Evolutionary conservation across 495 filamentous ascomycete genomes (phyloP).

Genomic region (Tuber borchii): DNA sequence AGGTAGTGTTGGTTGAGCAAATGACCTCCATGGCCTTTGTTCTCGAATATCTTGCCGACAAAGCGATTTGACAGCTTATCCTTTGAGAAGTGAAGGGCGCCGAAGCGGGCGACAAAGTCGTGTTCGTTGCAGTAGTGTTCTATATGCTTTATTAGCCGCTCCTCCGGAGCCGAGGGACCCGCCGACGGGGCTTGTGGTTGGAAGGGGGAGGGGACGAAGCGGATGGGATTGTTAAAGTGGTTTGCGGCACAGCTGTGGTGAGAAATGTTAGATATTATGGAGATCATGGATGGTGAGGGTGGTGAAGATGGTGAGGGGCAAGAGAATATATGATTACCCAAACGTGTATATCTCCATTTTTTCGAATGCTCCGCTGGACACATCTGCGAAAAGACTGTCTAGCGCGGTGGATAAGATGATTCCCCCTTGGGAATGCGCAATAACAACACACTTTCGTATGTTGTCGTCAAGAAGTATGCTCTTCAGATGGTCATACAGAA

Average conservation of each 20-base stretch:
- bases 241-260: slow-evolving; percentile 59
- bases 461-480: slow-evolving; percentile 52
- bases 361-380: slow-evolving; percentile 58
- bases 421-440: slow-evolving; percentile 76
- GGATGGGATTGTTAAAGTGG: slow-evolving; percentile 77
- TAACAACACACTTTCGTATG: slow-evolving; percentile 65
- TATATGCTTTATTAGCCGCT: slow-evolving; percentile 58
- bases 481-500: slow-evolving; percentile 52
- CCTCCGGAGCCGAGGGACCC: slow-evolving; percentile 35
- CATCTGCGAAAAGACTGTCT: slow-evolving; percentile 72
- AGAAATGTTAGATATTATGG: slow-evolving; percentile 9
- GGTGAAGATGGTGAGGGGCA: not conserved
- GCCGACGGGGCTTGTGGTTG: slow-evolving; percentile 20
- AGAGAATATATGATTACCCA: slow-evolving; percentile 44
- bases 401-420: slow-evolving; percentile 68
- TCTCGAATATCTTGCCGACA: slow-evolving; percentile 68
- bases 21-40: slow-evolving; percentile 58
- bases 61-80: slow-evolving; percentile 54
- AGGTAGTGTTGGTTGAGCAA: slow-evolving; percentile 76
- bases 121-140: slow-evolving; percentile 77
- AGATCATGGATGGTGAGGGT: not conserved
- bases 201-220: slow-evolving; percentile 37
- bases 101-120: slow-evolving; percentile 72
- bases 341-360: slow-evolving; percentile 84
- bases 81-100: slow-evolving; percentile 61